Conservation (phyloP, 1,139 yeast genomes). For the Geotrichum fermentans region DNA sequence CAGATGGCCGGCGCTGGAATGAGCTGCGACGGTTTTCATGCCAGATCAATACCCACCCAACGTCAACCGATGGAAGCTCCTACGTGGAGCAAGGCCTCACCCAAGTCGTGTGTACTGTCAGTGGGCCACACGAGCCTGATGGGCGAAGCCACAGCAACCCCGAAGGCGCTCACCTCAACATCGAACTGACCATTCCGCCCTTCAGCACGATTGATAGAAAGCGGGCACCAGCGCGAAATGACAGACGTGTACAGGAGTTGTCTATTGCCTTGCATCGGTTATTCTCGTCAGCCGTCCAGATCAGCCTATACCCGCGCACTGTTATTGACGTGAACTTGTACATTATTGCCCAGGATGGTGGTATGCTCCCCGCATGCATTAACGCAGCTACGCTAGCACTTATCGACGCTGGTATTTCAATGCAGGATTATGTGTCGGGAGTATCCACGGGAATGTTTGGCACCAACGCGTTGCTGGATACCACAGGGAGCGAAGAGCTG, state of each 20-base stretch:
- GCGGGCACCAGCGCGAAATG: conserved; percentile 35
- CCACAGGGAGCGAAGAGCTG: conserved; percentile 74
- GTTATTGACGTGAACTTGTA: conserved; percentile 67
- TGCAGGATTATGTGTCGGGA: conserved; percentile 85
- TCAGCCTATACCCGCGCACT: conserved; percentile 77
- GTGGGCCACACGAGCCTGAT: conserved; percentile 85
- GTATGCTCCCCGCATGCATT: conserved; percentile 69
- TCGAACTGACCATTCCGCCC: conserved; percentile 65
- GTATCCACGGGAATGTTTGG: conserved; percentile 77
- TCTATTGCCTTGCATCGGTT: conserved; percentile 70
- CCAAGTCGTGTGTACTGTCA: conserved; percentile 76
- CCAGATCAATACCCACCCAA: conserved; percentile 80
- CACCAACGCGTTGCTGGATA: conserved; percentile 67
- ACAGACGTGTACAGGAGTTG: conserved; percentile 64
- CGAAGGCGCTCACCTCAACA: conserved; percentile 52
- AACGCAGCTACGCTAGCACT: conserved; percentile 89
- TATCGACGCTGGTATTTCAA: conserved; percentile 91
- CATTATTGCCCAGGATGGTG: conserved; percentile 88
- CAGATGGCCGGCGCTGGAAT: conserved; percentile 91
- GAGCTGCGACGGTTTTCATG: conserved; percentile 81
- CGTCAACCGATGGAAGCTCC: conserved; percentile 87
- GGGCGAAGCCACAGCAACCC: conserved; percentile 42
- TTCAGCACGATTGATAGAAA: conserved; percentile 78
- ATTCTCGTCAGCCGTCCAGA: conserved; percentile 71
- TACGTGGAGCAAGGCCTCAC: conserved; percentile 91